Evolutionary conservation across 164 flowering plant species (phyloP), one percentile per base, ranked within the genome.

Genomic region (Magnolia sinica): DNA sequence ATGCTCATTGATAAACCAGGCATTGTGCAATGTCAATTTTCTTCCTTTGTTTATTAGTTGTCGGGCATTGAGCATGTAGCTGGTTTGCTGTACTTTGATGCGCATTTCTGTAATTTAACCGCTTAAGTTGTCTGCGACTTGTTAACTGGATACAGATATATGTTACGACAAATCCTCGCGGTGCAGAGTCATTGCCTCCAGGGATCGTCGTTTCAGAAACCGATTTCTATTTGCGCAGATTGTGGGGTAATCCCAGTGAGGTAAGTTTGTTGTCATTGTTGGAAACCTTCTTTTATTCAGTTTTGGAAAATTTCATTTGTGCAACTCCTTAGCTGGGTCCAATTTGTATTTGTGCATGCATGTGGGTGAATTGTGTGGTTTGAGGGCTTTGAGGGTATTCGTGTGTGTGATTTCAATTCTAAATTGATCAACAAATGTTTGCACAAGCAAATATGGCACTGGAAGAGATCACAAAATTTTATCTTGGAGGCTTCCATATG

Each of bases 211-310:
- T 87, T 8, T 22, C 96, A 18, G 89, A 92, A 79, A 76, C 92
- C 52, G 98, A 94, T 84, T 83, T 92, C n/a, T 87, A 87, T 84
- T 78, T 90, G 85, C 91, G 96, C 78, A 91, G 98, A 86, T 87
- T 94, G 78, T 94, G 98, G 98, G 98, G 98, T 71, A 89, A 90
- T 13, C 98, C 98, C 29, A 87, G 81, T 82, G 95, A 91, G 96
- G 98, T 94, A 86, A 8, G 22, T 45, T 50, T 16, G 16, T 61
- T 10, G 37, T 58, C 3, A 18, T 45, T 8, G 9, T 16, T 16
- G 5, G 16, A 22, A 66, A 66, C 29, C 13, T 22, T 11, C 24
- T 64, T 20, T 59, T 59, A 59, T 10, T 59, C 64, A 59, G n/a
- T 13, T 13, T 59, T 59, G 11, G 19, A 10, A 59, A 6, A 13